Evolutionary conservation across 768 basidiomycete species (phyloP).

Genomic region (Dendrothele bispora): DNA sequence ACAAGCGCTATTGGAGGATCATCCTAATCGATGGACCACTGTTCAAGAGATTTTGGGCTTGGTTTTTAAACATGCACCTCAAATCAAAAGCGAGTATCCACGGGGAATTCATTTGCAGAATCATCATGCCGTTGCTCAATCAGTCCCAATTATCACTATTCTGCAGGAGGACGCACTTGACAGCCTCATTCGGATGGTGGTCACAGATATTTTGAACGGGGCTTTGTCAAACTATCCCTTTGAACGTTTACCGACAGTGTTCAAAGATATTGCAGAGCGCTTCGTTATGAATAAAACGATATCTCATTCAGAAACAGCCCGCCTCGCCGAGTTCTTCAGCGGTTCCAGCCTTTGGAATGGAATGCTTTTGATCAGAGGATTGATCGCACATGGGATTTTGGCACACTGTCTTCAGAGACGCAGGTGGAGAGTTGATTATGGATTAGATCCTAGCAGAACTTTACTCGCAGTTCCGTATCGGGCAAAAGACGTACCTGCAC

Average conservation of each 20-base stretch:
- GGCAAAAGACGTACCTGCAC: conserved; percentile 51
- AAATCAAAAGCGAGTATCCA: conserved; percentile 14
- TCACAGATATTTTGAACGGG: conserved; percentile 15
- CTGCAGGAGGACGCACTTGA: conserved; percentile 5
- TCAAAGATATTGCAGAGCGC: conserved; percentile 14
- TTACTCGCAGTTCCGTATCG: conserved; percentile 52
- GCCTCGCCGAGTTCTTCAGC: conserved; percentile 15
- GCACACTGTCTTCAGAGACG: conserved; percentile 33
- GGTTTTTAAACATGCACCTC: conserved; percentile 14
- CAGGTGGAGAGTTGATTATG: conserved; percentile 55
- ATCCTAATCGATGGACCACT: conserved; percentile 42
- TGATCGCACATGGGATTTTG: conserved; percentile 42
- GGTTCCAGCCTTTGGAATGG: no score
- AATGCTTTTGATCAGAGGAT: conserved; percentile 44
- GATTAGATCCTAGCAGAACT: conserved; percentile 40
- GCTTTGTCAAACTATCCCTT: conserved; percentile 19
- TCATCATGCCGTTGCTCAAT: neutral
- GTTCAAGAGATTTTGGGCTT: conserved; percentile 37
- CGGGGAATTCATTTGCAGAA: conserved; percentile 19
- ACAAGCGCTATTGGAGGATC: conserved; percentile 36
- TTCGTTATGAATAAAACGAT: conserved; percentile 19
- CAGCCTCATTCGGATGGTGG: conserved; percentile 13
- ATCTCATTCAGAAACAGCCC: conserved; percentile 2
- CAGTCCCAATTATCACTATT: conserved; percentile 17
- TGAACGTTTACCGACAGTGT: conserved; percentile 12